A percentile compares a stretch with the other conserved stretches of the same genome.
These are phyloP conservation scores for Pyrrhoderma lamaoense DNA, from an alignment of 1,284 basidiomycete species.

Conservation along the genomic window DNA sequence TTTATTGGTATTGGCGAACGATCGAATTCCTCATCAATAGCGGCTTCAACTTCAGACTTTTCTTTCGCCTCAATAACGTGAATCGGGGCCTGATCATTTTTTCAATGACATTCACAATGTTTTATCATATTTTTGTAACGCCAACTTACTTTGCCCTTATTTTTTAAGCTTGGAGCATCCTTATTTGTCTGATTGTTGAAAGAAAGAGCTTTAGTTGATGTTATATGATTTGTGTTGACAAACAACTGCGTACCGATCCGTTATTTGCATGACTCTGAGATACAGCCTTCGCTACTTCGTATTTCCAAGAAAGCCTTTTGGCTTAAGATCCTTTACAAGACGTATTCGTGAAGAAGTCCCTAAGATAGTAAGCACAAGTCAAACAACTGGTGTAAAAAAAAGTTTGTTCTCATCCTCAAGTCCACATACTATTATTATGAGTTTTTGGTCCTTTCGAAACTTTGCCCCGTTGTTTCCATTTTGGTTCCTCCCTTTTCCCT, in stretches of 20 bases:
- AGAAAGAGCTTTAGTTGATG: slow-evolving; percentile 4
- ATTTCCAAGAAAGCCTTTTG: slow-evolving; percentile 23
- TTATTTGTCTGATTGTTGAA: background rate
- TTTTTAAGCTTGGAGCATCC: background rate
- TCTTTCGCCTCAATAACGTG: slow-evolving; percentile 12
- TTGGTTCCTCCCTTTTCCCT: too few relatives aligned
- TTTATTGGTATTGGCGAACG: slow-evolving; percentile 21
- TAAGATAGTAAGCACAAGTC: background rate
- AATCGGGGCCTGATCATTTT: background rate
- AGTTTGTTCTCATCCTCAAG: too few relatives aligned
- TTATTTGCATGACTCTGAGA: too few relatives aligned
- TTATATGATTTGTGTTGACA: slow-evolving; percentile 1
- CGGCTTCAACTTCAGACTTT: slow-evolving; percentile 22
- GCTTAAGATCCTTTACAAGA: slow-evolving; percentile 32
- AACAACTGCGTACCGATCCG: slow-evolving; percentile 20
- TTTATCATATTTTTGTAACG: too few relatives aligned
- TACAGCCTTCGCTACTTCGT: slow-evolving; percentile 29
- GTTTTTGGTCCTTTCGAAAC: too few relatives aligned
- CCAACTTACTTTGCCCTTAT: too few relatives aligned
- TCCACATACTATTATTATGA: too few relatives aligned
- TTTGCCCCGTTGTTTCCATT: too few relatives aligned
- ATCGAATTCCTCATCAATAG: slow-evolving; percentile 36
- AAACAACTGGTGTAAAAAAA: background rate
- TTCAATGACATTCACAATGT: too few relatives aligned
- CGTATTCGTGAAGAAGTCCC: slow-evolving; percentile 28